Evolutionary conservation across 345 rosid genomes (phyloP).

Genomic region (Schrenkiella parvula): DNA sequence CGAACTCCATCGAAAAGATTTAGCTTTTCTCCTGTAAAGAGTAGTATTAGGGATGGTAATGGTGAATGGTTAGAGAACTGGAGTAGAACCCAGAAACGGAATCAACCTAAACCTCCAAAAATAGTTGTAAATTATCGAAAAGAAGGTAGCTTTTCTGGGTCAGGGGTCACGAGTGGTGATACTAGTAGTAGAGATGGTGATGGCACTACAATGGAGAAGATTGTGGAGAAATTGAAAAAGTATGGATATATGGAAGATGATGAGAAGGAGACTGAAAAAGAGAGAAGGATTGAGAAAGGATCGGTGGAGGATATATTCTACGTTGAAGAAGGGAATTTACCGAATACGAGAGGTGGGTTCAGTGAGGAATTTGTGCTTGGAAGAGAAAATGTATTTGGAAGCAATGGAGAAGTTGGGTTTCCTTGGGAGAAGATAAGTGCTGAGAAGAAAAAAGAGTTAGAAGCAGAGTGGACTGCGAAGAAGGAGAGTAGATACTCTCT

Average conservation of each 20-base stretch:
- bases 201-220: conserved; percentile 68
- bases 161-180: conserved; percentile 32
- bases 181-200: conserved; percentile 21
- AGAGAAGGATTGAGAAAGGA: conserved; percentile 66
- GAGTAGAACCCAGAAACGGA: conserved; percentile 47
- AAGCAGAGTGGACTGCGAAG: conserved; percentile 46
- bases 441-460: conserved; percentile 38
- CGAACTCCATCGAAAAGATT: conserved; percentile 30
- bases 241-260: conserved; percentile 57
- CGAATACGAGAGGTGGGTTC: conserved; percentile 70
- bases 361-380: conserved; percentile 44
- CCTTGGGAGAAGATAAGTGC: conserved; percentile 79
- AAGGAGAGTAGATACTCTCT: conserved; percentile 54
- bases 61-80: conserved; percentile 47
- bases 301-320: conserved; percentile 75
- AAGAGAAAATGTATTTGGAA: conserved; percentile 29
- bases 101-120: conserved; percentile 48
- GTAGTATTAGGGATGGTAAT: conserved; percentile 14
- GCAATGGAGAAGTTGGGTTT: conserved; percentile 54
- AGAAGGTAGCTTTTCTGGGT: conserved; percentile 31
- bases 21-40: conserved; percentile 15
- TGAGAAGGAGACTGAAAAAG: conserved; percentile 26
- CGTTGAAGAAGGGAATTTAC: conserved; percentile 71
- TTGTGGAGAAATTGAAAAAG: conserved; percentile 79
- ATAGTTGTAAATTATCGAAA: conserved; percentile 52